Base-by-base conservation (phyloP, 78 protist species). In the Mantamonas sphyraenae region DNA sequence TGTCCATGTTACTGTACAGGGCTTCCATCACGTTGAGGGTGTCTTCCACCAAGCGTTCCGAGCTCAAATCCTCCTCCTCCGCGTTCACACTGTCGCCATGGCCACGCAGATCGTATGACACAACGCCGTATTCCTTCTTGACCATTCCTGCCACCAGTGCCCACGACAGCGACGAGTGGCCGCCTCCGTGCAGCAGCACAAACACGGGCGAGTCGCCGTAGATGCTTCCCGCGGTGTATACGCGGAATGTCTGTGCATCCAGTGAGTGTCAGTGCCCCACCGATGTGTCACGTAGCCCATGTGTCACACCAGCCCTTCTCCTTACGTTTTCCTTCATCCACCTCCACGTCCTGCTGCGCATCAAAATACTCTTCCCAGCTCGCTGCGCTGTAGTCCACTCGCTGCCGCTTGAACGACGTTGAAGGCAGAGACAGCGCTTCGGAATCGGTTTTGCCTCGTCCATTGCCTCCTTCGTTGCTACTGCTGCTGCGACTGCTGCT, bases 161-260 rank as follows among this genome's bases (percentile, higher is more conserved):
- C 70, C 68, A 73, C 22, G 65, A 50, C 70, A 73, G 35, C 22
- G 68, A 5, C 9, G 42, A 64, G 17, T 3, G 1, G 30, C 78
- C 78, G 19, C 55, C 78, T 31, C 78, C 78, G 38, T 73, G 78
- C 1, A 73, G 2, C 19, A 37, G 22, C 28, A 73, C 10, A 12
- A 73, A 31, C 40, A 65, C 31, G n/a, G n/a, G 55, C 55, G 55
- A 20, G 16, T 17, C 55, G 30, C 17, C 30, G 55, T 20, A 14
- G 55, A 50, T 50, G 30, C 55, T 17, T 50, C 55, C 55, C 17
- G 16, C 17, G 55, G 30, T 20, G 55, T 50, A 50, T 17, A 50
- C 55, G 17, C 55, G 55, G 17, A 50, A 50, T 17, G 55, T 20
- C 30, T 50, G 30, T 17, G 55, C n/a, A n/a, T n/a, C n/a, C n/a